Base-by-base conservation (phyloP, 441 rosid genomes). In the Cnidoscolus chayamansa region DNA sequence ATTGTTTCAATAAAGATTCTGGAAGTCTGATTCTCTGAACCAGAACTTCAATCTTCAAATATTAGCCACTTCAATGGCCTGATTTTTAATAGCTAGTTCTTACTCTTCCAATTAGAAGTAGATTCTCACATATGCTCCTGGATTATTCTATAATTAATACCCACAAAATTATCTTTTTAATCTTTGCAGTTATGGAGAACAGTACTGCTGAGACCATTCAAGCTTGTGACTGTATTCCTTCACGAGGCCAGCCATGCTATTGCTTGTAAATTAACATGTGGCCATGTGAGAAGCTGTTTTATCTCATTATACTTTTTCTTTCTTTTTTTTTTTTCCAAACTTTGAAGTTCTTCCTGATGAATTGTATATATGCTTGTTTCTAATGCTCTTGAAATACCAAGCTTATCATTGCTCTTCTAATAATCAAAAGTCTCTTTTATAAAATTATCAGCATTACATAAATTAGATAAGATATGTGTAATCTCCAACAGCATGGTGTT, bases 191-290 rank as follows among this genome's bases (percentile, higher is more conserved):
- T 91, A 63, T 93, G 98, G 98, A 89, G 97, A 82, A 93, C 98
- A 8, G 77, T 93, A 16, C 83, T 93, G 2, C 76, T 93, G 84
- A 89, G 83, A 20, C 98, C 98, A 17, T 93, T 93, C 80, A 93
- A 93, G 90, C 96, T 91, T 71, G 89, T 93, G 68, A 93, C 98
- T 0, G 98, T 93, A 30, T 93, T 91, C 80, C 75, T 93, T 55
- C 98, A 91, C 54, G 98, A 93, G 83, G 98, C 94, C 3, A 93
- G 98, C 81, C 98, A 93, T 84, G 98, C 98, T 8, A 84, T 91
- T 68, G 98, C 93, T 68, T 93, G 98, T 79, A 93, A 80, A 83
- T 92, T 93, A 78, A 93, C 98, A 1, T 93, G 98, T 82, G 98
- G 98, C 62, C 84, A 87, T 77, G 98, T 93, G 85, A 93, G 91